A percentile compares a stretch with the other conserved stretches of the same genome.
These are phyloP conservation scores for Aspergillus sp. DNA, from an alignment of 2,329 filamentous ascomycete genomes.

Conservation along the genomic window DNA sequence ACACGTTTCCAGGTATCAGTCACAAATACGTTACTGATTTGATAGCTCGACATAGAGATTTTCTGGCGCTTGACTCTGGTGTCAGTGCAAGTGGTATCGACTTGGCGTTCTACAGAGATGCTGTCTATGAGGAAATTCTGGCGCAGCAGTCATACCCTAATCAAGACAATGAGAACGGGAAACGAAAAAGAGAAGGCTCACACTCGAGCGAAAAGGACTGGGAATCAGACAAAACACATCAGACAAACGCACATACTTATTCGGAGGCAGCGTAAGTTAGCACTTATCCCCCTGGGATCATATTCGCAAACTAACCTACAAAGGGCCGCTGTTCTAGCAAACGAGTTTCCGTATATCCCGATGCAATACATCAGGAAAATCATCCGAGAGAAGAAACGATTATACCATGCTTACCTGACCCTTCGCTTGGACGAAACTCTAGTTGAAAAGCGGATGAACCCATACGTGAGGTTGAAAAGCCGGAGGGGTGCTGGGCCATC, in stretches of 20 bases:
- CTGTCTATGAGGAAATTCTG: conserved; percentile 45
- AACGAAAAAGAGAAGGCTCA: conserved; percentile 31
- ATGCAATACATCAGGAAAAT: conserved; percentile 37
- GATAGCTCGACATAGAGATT: conserved; percentile 25
- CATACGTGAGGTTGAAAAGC: conserved; percentile 22
- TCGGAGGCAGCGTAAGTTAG: conserved; percentile 23
- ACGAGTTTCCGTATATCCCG: conserved; percentile 40
- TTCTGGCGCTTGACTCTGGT: neutral
- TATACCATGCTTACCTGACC: conserved; percentile 29
- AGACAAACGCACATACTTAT: conserved; percentile 22
- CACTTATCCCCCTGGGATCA: neutral
- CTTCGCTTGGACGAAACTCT: conserved; percentile 25
- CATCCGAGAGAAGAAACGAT: conserved; percentile 29
- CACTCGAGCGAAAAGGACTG: conserved; percentile 26
- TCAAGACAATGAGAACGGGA: conserved; percentile 35
- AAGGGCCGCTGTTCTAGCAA: conserved; percentile 8
- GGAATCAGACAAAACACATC: conserved; percentile 26
- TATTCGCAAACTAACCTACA: neutral
- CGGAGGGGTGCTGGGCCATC: conserved; percentile 2
- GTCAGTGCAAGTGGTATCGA: neutral
- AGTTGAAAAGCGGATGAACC: conserved; percentile 8
- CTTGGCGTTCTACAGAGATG: conserved; percentile 18
- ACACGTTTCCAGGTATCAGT: conserved; percentile 51
- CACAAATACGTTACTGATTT: conserved; percentile 41
- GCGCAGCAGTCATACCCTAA: conserved; percentile 46